A percentile compares a stretch with the other conserved stretches of the same genome.
Evolutionary conservation across 2,329 filamentous ascomycete genomes (phyloP).

Genomic region (Diaporthe eres): DNA sequence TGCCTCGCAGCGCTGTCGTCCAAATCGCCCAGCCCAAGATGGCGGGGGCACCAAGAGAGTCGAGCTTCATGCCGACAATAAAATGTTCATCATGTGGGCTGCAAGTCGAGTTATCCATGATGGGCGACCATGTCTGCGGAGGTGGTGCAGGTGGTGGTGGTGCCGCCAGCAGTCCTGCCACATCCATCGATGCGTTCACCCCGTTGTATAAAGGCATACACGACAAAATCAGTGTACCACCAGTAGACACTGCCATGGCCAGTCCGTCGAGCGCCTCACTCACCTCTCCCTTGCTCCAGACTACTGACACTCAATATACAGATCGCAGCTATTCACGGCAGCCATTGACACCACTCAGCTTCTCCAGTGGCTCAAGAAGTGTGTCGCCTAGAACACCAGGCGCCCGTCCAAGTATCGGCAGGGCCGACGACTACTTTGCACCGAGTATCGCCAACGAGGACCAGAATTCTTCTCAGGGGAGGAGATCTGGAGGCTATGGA

Average conservation of each 20-base stretch:
- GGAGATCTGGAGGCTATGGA: constrained; percentile 64
- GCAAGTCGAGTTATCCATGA: constrained; percentile 85
- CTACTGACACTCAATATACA: constrained; percentile 55
- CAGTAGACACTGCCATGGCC: constrained; percentile 66
- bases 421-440: constrained; percentile 60
- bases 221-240: constrained; percentile 59
- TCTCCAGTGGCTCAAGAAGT: constrained; percentile 70
- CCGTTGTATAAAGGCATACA: constrained; percentile 54
- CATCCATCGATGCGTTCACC: constrained; percentile 54
- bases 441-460: constrained; percentile 58
- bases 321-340: constrained; percentile 68
- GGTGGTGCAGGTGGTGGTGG: constrained; percentile 48
- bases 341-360: constrained; percentile 75
- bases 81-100: constrained; percentile 87
- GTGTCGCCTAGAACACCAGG: constrained; percentile 74
- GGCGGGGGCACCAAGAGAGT: constrained; percentile 68
- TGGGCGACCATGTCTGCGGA: constrained; percentile 87
- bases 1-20: constrained; percentile 39
- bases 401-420: constrained; percentile 59
- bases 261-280: constrained; percentile 57
- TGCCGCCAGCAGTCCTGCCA: constrained; percentile 43
- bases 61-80: constrained; percentile 83
- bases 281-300: not conserved
- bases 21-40: constrained; percentile 53
- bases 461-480: constrained; percentile 55